Evolutionary conservation across 2,329 filamentous ascomycete genomes (phyloP).

Genomic region (Hirsutella minnesotensis): DNA sequence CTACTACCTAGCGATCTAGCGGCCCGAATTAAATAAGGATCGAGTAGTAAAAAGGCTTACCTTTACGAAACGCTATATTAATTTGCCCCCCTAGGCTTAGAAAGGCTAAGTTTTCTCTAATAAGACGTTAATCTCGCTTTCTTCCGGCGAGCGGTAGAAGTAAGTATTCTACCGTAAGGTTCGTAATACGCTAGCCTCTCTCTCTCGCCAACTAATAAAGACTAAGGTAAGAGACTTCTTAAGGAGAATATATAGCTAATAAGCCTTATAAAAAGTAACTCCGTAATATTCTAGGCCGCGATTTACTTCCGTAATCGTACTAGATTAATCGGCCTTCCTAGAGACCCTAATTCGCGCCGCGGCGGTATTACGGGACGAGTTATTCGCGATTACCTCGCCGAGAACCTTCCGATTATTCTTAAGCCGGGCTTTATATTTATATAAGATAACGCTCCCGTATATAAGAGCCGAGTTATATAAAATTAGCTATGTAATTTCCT

Average conservation of each 20-base stretch:
- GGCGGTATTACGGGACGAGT: neutral
- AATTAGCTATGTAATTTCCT: neutral
- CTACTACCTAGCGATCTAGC: neutral
- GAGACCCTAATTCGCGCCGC: neutral
- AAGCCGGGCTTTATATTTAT: neutral
- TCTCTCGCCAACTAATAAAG: neutral
- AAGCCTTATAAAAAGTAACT: neutral
- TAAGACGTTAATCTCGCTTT: neutral
- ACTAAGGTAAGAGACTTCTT: neutral
- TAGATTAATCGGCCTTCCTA: neutral
- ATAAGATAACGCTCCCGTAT: neutral
- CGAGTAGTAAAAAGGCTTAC: neutral
- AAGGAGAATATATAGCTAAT: neutral
- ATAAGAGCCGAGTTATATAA: neutral
- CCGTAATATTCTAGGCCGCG: neutral
- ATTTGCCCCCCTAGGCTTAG: neutral
- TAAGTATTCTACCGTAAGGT: neutral
- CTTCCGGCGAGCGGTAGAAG: neutral
- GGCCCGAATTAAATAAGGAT: neutral
- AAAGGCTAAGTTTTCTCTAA: neutral
- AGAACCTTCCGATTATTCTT: neutral
- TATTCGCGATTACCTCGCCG: neutral
- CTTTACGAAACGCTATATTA: neutral
- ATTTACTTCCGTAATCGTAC: neutral
- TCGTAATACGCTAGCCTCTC: neutral